Evolutionary conservation across 2,329 filamentous ascomycete species (phyloP).

Genomic region (Alternaria arbusti): DNA sequence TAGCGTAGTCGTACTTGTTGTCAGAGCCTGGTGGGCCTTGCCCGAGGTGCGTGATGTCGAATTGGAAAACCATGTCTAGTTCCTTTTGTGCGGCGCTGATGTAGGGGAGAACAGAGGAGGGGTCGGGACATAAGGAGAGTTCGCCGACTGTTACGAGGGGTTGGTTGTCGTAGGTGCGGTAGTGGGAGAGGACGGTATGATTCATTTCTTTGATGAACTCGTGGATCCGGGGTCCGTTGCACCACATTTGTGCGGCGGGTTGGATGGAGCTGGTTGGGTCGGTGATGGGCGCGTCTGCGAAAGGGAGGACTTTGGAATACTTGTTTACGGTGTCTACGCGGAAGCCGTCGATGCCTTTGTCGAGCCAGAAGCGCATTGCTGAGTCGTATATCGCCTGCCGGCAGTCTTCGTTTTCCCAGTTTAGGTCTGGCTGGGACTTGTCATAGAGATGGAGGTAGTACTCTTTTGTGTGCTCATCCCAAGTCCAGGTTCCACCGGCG

Average conservation of each 20-base stretch:
- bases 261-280: constrained; percentile 54
- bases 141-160: constrained; percentile 63
- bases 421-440: constrained; percentile 55
- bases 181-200: constrained; percentile 59
- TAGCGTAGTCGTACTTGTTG: constrained; percentile 39
- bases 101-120: constrained; percentile 51
- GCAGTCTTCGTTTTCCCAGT: constrained; percentile 56
- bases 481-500: constrained; percentile 51
- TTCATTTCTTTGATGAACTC: constrained; percentile 64
- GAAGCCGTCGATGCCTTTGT: constrained; percentile 56
- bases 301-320: constrained; percentile 54
- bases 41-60: constrained; percentile 49
- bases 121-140: constrained; percentile 58
- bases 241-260: constrained; percentile 58
- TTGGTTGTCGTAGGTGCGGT: constrained; percentile 53
- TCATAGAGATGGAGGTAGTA: constrained; percentile 58
- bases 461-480: constrained; percentile 55
- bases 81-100: constrained; percentile 51
- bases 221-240: constrained; percentile 65
- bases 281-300: constrained; percentile 52
- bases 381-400: constrained; percentile 54
- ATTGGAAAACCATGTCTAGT: constrained; percentile 59
- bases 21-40: constrained; percentile 43
- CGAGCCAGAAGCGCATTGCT: constrained; percentile 57
- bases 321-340: constrained; percentile 58